phyloP scores from a whole-genome alignment of 176 grass and related monocot species.

The Avena eriantha region DNA sequence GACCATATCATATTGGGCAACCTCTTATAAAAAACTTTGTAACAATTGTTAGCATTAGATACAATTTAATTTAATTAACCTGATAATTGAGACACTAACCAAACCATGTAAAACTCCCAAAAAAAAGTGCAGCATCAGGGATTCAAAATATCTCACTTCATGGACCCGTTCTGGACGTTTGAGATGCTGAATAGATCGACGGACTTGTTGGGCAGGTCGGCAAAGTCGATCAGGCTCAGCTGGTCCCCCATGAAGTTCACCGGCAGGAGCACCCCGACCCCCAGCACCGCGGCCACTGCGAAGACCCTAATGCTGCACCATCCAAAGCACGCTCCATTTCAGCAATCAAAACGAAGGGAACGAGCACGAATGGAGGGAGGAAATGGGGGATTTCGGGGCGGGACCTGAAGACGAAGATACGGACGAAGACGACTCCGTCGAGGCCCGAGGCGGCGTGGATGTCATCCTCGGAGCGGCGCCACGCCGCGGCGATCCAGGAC shows the following conservation, averaged over 20 bases:
- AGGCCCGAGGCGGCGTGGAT: constrained; percentile 73
- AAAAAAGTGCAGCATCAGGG: background rate
- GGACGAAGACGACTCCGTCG: constrained; percentile 83
- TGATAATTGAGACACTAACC: background rate
- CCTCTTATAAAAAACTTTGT: background rate
- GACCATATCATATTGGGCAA: background rate
- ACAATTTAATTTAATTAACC: background rate
- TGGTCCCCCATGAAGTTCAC: constrained; percentile 84
- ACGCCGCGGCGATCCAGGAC: constrained; percentile 61
- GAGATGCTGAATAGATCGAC: constrained; percentile 88
- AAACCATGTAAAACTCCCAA: background rate
- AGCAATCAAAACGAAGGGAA: background rate
- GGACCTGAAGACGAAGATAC: constrained; percentile 91
- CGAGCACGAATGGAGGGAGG: background rate
- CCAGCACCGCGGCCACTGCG: constrained; percentile 67
- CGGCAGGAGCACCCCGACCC: constrained; percentile 75
- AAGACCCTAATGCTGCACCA: constrained; percentile 79
- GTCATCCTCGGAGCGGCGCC: constrained; percentile 76
- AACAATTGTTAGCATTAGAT: background rate
- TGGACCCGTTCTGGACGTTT: constrained; percentile 88
- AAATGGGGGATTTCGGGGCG: background rate
- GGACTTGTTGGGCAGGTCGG: constrained; percentile 84
- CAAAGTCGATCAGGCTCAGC: constrained; percentile 74
- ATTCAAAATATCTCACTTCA: constrained; percentile 52
- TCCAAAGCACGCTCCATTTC: constrained; percentile 1